Base-by-base conservation (phyloP, 2,329 filamentous ascomycete genomes). In the Fusarium beomiforme region DNA sequence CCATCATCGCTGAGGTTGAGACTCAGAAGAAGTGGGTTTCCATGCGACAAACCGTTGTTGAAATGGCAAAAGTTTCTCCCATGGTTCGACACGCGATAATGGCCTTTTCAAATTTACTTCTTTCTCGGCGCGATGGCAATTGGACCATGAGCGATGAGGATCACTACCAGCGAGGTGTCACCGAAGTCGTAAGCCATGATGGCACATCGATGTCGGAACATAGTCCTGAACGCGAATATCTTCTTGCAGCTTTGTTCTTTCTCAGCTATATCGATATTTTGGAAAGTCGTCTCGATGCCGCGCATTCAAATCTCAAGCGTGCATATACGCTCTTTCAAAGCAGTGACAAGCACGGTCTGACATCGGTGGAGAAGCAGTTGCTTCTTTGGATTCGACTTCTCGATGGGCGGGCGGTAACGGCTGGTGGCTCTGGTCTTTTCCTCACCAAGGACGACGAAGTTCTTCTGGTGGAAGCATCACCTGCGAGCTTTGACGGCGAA, bases 351-450 rank as follows among this genome's bases (percentile, higher is more conserved):
- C 64, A 69, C 7, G 76, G 77, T 16, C 79, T 85, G 42, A 77
- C 79, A 4, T 68, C 79, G 2, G 70, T 82, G 6, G 86, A 88
- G 70, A 82, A 83, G 65, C 83, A 85, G 12, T 72, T 88, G 0
- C 79, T 89, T 36, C 84, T 84, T 5, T 89, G 86, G 87, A 82
- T 89, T 37, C 84, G 86, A 6, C 79, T 89, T 5, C 80, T 89
- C 6, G 87, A 89, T 69, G 86, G 85, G 2, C 81, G 86, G 13
- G 86, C 87, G 7, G 86, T 88, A 16, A 86, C 85, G 5, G 87
- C 86, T 3, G 87, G 87, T 6, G 86, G 87, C 2, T 86, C 88
- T 59, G 87, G 87, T 0, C 77, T 88, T 2, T 87, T 88, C 58
- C 77, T 89, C 3, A 77, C 78, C 8, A 83, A 86, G 16, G 82